These are phyloP conservation scores for Cladosporium sp. DNA, from an alignment of 2,329 filamentous ascomycete genomes.

Conservation along the genomic window DNA sequence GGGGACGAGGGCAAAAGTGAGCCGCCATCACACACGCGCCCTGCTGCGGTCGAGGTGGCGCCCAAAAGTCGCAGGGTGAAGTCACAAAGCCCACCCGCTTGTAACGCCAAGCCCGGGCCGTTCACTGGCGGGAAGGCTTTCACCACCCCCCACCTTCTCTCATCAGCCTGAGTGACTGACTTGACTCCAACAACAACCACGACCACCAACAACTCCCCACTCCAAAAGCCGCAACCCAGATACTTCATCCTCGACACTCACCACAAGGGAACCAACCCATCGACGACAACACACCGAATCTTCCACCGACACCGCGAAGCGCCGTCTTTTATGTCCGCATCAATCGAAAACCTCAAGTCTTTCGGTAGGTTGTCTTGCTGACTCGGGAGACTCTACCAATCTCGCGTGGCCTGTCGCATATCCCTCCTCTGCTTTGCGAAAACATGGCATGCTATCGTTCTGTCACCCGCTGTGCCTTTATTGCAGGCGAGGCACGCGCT, in stretches of 20 bases:
- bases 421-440: background rate
- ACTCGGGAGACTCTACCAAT: background rate
- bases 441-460: too few species aligned
- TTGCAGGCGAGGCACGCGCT: background rate
- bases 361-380: conserved; percentile 64
- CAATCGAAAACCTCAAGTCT: conserved; percentile 94
- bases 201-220: conserved; percentile 1
- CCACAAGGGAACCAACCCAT: conserved; percentile 4
- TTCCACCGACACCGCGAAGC: conserved; percentile 11
- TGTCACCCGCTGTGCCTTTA: background rate
- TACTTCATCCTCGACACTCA: background rate
- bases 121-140: background rate
- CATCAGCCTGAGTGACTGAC: background rate
- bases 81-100: too few species aligned
- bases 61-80: too few species aligned
- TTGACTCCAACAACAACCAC: conserved; percentile 1
- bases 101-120: too few species aligned
- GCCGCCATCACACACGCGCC: too few species aligned
- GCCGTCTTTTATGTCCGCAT: conserved; percentile 69
- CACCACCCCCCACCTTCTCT: background rate
- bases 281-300: background rate
- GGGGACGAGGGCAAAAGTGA: too few species aligned
- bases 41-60: too few species aligned
- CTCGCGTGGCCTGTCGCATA: too few species aligned
- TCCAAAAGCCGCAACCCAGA: background rate